Conservation (phyloP, 352 stramenopile species). For the Globisporangium polare region DNA sequence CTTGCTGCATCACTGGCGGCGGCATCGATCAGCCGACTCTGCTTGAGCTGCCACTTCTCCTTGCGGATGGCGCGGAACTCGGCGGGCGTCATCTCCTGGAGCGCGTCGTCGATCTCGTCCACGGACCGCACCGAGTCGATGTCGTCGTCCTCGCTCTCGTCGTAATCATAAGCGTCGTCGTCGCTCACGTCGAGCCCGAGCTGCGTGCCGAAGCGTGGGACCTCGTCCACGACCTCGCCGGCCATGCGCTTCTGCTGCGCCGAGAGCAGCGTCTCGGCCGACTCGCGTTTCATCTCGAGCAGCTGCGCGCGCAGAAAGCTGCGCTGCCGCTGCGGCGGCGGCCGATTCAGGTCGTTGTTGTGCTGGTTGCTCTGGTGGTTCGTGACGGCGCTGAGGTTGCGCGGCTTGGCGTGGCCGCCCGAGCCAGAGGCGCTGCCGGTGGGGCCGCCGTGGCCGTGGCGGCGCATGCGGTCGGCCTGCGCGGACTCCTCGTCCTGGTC, state of each 20-base stretch:
- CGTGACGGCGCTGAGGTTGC: conserved; percentile 35
- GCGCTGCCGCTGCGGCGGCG: conserved; percentile 50
- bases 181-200: conserved; percentile 24
- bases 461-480: conserved; percentile 30
- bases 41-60: conserved; percentile 23
- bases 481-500: conserved; percentile 53
- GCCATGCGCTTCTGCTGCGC: conserved; percentile 45
- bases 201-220: conserved; percentile 20
- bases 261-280: conserved; percentile 43
- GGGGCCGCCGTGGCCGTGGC: conserved; percentile 15
- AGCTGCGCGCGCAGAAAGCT: conserved; percentile 68
- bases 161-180: conserved; percentile 31
- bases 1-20: not conserved
- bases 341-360: conserved; percentile 17
- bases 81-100: conserved; percentile 24
- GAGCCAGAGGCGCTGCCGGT: conserved; percentile 27
- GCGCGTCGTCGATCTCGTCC: conserved; percentile 33
- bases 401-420: conserved; percentile 22
- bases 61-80: conserved; percentile 28
- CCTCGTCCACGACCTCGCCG: conserved; percentile 30
- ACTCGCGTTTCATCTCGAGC: conserved; percentile 76
- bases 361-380: conserved; percentile 25
- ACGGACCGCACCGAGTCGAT: conserved; percentile 25
- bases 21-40: conserved; percentile 14
- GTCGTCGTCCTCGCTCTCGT: conserved; percentile 34